Conservation (phyloP, 1,284 basidiomycete species). For the Chalciporus sp. region DNA sequence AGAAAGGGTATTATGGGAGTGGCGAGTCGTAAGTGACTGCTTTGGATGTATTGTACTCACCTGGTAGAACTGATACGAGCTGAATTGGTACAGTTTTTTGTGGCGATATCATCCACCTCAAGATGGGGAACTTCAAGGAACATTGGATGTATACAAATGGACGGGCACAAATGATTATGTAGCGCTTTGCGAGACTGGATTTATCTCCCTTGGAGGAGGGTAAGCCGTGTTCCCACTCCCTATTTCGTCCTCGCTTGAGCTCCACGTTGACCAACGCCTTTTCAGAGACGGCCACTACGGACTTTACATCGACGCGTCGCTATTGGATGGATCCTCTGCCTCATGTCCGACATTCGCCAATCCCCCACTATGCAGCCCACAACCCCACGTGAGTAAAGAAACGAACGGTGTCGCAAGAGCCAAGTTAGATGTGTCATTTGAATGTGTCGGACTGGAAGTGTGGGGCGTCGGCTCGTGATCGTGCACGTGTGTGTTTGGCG, state of each 20-base stretch:
- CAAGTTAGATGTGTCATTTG: slow-evolving; percentile 62
- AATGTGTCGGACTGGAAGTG: slow-evolving; percentile 85
- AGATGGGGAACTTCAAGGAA: slow-evolving; percentile 25
- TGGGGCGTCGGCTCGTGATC: slow-evolving; percentile 62
- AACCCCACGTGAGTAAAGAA: slow-evolving; percentile 9
- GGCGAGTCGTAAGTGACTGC: slow-evolving; percentile 75
- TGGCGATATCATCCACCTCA: slow-evolving; percentile 53
- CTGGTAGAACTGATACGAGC: slow-evolving; percentile 14
- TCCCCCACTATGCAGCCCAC: slow-evolving; percentile 67
- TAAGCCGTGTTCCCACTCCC: slow-evolving; percentile 42
- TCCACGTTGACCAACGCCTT: background rate
- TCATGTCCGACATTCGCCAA: slow-evolving; percentile 89
- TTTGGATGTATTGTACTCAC: background rate
- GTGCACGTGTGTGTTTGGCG: background rate
- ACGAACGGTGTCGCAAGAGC: slow-evolving; percentile 29
- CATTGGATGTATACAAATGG: slow-evolving; percentile 75
- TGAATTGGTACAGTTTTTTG: slow-evolving; percentile 61
- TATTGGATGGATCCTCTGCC: slow-evolving; percentile 84
- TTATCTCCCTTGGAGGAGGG: slow-evolving; percentile 91
- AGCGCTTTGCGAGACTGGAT: slow-evolving; percentile 78
- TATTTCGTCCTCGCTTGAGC: background rate
- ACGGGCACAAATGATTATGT: slow-evolving; percentile 93
- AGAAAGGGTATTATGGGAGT: slow-evolving; percentile 77
- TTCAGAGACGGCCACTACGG: slow-evolving; percentile 85
- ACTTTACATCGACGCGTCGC: slow-evolving; percentile 83